Evolutionary conservation across 225 moss, liverwort and hornwort species (phyloP).

Genomic region (Physcomitrium patens): DNA sequence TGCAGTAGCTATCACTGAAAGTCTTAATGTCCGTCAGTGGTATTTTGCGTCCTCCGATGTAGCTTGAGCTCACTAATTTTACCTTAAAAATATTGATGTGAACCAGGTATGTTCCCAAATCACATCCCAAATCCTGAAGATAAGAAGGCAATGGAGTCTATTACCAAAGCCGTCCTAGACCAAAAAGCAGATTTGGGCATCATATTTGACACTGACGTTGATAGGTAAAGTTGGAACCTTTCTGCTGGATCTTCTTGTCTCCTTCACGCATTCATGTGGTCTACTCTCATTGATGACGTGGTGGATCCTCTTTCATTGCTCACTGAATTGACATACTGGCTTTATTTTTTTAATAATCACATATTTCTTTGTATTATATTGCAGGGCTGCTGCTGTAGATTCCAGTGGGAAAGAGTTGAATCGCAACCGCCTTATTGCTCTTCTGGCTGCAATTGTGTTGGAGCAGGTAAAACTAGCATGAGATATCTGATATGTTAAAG

Average conservation of each 20-base stretch:
- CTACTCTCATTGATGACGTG: not conserved
- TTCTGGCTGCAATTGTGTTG: slow-evolving; percentile 91
- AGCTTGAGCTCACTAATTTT: slow-evolving; percentile 15
- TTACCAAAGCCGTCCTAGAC: slow-evolving; percentile 82
- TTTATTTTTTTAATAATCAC: slow-evolving; percentile 1
- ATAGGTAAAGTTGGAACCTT: slow-evolving; percentile 53
- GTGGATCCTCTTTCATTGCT: not conserved
- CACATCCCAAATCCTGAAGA: slow-evolving; percentile 97
- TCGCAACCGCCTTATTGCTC: slow-evolving; percentile 95
- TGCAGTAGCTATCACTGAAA: slow-evolving; percentile 19
- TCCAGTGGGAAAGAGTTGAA: slow-evolving; percentile 94
- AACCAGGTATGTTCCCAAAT: slow-evolving; percentile 93
- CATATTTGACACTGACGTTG: slow-evolving; percentile 98
- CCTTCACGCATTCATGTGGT: slow-evolving; percentile 3
- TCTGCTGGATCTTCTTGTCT: slow-evolving; percentile 19
- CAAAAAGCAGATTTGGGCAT: slow-evolving; percentile 96
- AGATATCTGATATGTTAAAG: slow-evolving; percentile 16
- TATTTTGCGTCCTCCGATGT: slow-evolving; percentile 20
- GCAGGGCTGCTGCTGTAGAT: slow-evolving; percentile 95
- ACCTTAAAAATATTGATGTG: slow-evolving; percentile 24
- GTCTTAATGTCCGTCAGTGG: slow-evolving; percentile 18
- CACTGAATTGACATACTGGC: not conserved
- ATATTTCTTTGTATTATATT: slow-evolving; percentile 24
- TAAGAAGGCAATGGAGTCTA: slow-evolving; percentile 87
- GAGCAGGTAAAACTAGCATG: slow-evolving; percentile 60